These are phyloP conservation scores for Fragaria ananassa DNA, from an alignment of 306 rosid species.

Conservation along the genomic window DNA sequence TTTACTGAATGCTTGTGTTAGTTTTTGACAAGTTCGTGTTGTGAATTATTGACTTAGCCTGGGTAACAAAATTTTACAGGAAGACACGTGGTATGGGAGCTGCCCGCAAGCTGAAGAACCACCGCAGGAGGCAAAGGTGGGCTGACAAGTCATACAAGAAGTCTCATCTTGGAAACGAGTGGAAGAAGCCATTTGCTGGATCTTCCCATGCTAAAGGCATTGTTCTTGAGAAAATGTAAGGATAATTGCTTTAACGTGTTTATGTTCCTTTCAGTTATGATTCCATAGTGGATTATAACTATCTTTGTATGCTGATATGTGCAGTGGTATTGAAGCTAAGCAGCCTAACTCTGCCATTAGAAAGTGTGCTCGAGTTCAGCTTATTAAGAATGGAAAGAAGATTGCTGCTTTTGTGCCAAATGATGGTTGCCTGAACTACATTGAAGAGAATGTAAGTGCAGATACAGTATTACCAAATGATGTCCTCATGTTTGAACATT, in stretches of 20 bases:
- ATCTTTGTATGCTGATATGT: neutral
- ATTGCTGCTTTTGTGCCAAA: constrained; percentile 69
- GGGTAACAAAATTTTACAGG: constrained; percentile 24
- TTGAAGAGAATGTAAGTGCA: constrained; percentile 54
- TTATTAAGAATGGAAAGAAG: constrained; percentile 64
- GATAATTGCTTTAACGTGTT: neutral
- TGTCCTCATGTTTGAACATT: neutral
- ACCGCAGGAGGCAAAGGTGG: constrained; percentile 64
- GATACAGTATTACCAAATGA: neutral
- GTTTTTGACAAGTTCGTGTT: neutral
- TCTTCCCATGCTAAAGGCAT: constrained; percentile 63
- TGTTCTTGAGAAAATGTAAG: constrained; percentile 58
- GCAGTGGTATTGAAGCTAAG: constrained; percentile 65
- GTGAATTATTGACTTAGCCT: neutral
- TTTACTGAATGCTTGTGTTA: neutral
- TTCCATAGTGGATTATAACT: neutral
- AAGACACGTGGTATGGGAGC: constrained; percentile 67
- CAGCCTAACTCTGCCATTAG: constrained; percentile 71
- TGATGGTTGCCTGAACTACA: constrained; percentile 63
- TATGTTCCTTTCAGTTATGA: neutral
- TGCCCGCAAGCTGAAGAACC: constrained; percentile 64
- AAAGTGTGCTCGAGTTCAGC: constrained; percentile 63
- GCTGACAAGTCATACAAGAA: constrained; percentile 67
- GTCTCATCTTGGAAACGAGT: constrained; percentile 61
- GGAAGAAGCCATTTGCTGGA: constrained; percentile 74